These are phyloP conservation scores for Solanum aculeatissimum DNA, from an alignment of 305 asterid genomes.

Conservation along the genomic window DNA sequence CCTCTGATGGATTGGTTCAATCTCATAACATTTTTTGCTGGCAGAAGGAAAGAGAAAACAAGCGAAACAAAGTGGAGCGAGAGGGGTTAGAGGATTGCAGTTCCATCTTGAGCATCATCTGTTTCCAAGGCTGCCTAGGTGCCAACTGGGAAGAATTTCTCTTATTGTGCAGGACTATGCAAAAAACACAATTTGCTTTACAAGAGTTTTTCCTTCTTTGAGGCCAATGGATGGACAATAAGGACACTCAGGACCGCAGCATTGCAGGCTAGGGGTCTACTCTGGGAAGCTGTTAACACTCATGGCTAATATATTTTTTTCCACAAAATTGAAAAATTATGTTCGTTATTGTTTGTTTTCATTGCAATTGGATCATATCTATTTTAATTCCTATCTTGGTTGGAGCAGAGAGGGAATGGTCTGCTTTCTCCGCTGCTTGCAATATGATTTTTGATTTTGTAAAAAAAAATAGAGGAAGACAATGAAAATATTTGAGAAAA, in stretches of 20 bases:
- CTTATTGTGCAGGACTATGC: conserved; percentile 56
- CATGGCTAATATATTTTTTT: conserved; percentile 18
- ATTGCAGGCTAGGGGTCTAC: conserved; percentile 24
- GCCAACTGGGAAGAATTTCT: conserved; percentile 48
- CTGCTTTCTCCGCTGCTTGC: background rate
- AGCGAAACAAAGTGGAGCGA: too few relatives aligned
- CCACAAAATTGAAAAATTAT: background rate
- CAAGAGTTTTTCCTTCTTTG: conserved; percentile 19
- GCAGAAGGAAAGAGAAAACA: too few relatives aligned
- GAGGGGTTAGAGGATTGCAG: conserved; percentile 46
- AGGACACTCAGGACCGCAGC: conserved; percentile 26
- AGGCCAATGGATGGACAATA: conserved; percentile 25
- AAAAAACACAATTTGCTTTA: conserved; percentile 61
- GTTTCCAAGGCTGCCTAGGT: conserved; percentile 69
- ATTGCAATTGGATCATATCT: background rate
- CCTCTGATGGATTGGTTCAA: conserved; percentile 76
- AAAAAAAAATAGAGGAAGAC: too few relatives aligned
- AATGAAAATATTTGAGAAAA: too few relatives aligned
- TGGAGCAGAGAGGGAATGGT: background rate
- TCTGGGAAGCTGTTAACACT: conserved; percentile 41
- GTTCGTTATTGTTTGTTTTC: background rate
- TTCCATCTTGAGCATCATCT: conserved; percentile 66
- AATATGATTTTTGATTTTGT: background rate
- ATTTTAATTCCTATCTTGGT: background rate
- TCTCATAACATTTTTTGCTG: too few relatives aligned